Conservation (phyloP, 2,329 filamentous ascomycete species). For the Xylaria sp. region DNA sequence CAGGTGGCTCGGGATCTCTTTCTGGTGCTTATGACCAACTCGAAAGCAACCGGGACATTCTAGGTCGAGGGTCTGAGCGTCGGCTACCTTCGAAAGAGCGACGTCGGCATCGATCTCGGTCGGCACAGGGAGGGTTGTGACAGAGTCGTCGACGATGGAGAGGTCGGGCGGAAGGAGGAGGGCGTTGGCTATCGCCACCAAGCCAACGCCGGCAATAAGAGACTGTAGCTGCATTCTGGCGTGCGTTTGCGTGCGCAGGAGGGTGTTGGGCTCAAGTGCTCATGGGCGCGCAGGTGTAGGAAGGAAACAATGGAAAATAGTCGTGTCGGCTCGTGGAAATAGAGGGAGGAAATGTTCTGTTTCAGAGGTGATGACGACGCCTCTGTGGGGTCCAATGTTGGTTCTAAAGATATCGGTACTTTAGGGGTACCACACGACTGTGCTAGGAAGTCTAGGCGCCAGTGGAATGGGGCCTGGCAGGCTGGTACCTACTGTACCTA, state of each 20-base stretch:
- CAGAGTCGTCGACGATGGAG: conserved; percentile 42
- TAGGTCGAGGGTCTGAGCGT: conserved; percentile 45
- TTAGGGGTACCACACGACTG: not conserved
- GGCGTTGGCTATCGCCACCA: conserved; percentile 51
- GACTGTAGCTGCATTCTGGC: conserved; percentile 51
- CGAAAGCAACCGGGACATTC: conserved; percentile 48
- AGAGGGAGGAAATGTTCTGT: conserved; percentile 9
- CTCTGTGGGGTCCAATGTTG: conserved; percentile 9
- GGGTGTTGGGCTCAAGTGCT: conserved; percentile 24
- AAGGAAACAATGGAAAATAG: not conserved
- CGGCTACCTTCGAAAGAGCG: conserved; percentile 35
- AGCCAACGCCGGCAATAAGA: conserved; percentile 50
- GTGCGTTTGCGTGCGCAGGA: conserved; percentile 21
- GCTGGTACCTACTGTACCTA: not conserved
- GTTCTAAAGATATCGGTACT: not conserved
- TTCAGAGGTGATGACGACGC: conserved; percentile 31
- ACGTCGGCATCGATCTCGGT: conserved; percentile 37
- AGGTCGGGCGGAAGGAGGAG: conserved; percentile 49
- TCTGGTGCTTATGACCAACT: conserved; percentile 32
- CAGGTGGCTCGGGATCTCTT: conserved; percentile 57
- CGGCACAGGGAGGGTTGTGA: conserved; percentile 48
- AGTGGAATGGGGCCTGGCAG: not conserved
- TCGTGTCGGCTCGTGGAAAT: conserved; percentile 1
- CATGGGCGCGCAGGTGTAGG: conserved; percentile 19
- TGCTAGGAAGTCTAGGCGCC: not conserved